A percentile compares a stretch with the other conserved stretches of the same genome.
Evolutionary conservation across 1,139 yeast species (phyloP).

Genomic region (Suhomyces ambrosiae): DNA sequence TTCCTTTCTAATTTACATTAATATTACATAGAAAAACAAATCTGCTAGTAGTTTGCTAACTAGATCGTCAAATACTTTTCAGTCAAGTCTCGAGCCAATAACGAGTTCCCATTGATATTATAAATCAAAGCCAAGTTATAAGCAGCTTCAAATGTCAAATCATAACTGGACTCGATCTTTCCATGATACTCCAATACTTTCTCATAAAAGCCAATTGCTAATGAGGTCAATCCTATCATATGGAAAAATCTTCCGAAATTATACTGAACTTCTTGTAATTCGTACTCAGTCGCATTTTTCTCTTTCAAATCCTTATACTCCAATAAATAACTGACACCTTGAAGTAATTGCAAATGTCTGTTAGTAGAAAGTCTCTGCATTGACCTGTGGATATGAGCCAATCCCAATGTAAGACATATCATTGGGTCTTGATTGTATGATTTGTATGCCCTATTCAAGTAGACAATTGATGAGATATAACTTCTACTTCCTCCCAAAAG

Average conservation of each 20-base stretch:
- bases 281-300: slow-evolving; percentile 46
- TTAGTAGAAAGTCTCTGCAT: slow-evolving; percentile 87
- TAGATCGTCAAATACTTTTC: slow-evolving; percentile 57
- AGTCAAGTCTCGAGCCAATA: slow-evolving; percentile 62
- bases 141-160: slow-evolving; percentile 76
- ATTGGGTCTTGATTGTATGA: slow-evolving; percentile 74
- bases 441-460: slow-evolving; percentile 62
- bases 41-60: background rate
- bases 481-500: slow-evolving; percentile 82
- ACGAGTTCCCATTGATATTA: slow-evolving; percentile 70
- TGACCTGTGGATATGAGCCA: slow-evolving; percentile 87
- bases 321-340: slow-evolving; percentile 76
- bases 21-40: no score
- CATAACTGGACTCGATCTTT: slow-evolving; percentile 40
- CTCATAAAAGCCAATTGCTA: slow-evolving; percentile 74
- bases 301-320: slow-evolving; percentile 61
- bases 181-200: slow-evolving; percentile 53
- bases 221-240: slow-evolving; percentile 68
- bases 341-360: slow-evolving; percentile 83
- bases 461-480: slow-evolving; percentile 75
- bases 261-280: slow-evolving; percentile 76
- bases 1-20: background rate
- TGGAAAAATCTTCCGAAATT: slow-evolving; percentile 87
- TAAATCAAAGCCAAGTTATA: slow-evolving; percentile 79
- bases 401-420: slow-evolving; percentile 70